Conservation (phyloP, 305 asterid species). For the Solanum hybrid region DNA sequence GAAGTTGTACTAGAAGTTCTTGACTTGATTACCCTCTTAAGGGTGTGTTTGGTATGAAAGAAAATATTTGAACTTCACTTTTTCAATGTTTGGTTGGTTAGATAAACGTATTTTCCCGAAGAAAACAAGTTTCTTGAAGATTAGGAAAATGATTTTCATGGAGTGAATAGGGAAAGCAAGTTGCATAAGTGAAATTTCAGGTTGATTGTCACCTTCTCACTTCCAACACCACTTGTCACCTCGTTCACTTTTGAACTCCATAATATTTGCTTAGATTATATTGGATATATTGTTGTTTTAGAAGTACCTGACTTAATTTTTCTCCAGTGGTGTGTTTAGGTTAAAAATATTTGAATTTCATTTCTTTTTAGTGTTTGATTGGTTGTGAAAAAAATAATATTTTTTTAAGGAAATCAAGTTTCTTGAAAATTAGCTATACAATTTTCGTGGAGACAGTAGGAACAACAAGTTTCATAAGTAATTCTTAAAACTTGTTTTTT, state of each 20-base stretch:
- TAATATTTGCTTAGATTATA: background rate
- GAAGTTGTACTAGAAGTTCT: background rate
- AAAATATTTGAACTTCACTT: background rate
- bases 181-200: background rate
- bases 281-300: background rate
- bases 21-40: background rate
- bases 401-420: background rate
- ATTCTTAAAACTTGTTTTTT: background rate
- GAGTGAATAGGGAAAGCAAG: background rate
- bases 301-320: background rate
- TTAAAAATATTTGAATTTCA: no score
- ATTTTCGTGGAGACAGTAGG: background rate
- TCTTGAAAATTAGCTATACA: no score
- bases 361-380: background rate
- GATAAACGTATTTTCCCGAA: accelerated
- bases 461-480: no score
- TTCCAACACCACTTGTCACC: background rate
- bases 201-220: background rate
- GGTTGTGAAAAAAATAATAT: background rate
- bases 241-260: background rate
- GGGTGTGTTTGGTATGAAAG: background rate
- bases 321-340: background rate
- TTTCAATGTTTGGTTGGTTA: background rate
- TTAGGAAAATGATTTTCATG: background rate
- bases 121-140: background rate